These are phyloP conservation scores for Phalaenopsis hybrid DNA, from an alignment of 116 monocot species.

Conservation along the genomic window DNA sequence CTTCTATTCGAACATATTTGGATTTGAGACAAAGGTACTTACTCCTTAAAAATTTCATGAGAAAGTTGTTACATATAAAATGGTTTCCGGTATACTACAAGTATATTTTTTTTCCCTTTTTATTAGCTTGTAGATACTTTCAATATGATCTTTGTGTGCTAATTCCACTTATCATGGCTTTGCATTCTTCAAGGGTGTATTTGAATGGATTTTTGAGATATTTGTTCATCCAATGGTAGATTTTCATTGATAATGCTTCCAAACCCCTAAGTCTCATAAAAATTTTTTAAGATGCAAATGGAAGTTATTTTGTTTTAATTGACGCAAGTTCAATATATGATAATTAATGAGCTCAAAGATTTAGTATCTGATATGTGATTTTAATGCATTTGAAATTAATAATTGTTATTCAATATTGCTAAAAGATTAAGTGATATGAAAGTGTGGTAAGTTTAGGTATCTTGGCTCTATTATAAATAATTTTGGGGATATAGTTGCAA, in stretches of 20 bases:
- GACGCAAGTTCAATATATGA: neutral
- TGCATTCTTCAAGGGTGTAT: neutral
- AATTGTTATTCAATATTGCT: neutral
- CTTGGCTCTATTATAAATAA: neutral
- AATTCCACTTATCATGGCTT: neutral
- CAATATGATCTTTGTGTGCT: neutral
- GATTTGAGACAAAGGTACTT: conserved; percentile 96
- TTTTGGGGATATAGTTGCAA: neutral
- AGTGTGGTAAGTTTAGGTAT: neutral
- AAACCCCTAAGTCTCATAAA: neutral
- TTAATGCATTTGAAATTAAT: neutral
- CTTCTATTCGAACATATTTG: conserved; percentile 99
- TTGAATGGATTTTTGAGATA: neutral
- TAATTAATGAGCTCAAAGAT: neutral
- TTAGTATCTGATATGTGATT: neutral
- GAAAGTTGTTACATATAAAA: neutral
- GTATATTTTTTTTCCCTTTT: neutral
- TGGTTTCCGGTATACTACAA: neutral
- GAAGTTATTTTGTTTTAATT: neutral
- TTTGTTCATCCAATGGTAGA: neutral
- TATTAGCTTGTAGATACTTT: neutral
- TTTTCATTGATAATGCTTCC: neutral
- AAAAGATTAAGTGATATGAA: neutral
- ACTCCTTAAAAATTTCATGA: neutral
- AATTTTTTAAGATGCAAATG: neutral